Percentiles rank a stretch among this genome's conserved stretches.
phyloP scores from a whole-genome alignment of 2,329 filamentous ascomycete genomes.

The Venturiaceae sp. region DNA sequence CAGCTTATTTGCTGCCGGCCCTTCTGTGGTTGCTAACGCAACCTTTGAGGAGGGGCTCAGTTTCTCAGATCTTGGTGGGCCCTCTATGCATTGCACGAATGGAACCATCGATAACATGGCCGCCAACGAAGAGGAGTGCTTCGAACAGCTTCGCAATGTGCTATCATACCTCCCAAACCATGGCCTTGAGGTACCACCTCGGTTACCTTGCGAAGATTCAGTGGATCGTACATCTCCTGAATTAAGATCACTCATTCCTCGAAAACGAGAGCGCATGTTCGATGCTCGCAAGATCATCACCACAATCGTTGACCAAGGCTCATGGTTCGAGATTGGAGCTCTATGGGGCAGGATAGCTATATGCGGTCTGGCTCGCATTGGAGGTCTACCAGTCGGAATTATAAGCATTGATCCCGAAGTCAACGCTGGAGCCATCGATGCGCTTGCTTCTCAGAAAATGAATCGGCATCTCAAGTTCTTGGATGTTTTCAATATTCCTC shows the following conservation, averaged over 20 bases:
- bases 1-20: slow-evolving; percentile 53
- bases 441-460: slow-evolving; percentile 51
- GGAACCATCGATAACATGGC: slow-evolving; percentile 58
- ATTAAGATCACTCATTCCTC: slow-evolving; percentile 47
- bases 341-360: slow-evolving; percentile 55
- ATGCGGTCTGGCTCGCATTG: slow-evolving; percentile 48
- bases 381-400: slow-evolving; percentile 48
- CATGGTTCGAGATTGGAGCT: slow-evolving; percentile 55
- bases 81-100: slow-evolving; percentile 52
- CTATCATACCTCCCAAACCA: slow-evolving; percentile 49
- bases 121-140: slow-evolving; percentile 49
- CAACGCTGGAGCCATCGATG: slow-evolving; percentile 51
- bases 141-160: slow-evolving; percentile 49
- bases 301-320: slow-evolving; percentile 44
- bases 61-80: slow-evolving; percentile 50
- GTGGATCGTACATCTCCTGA: slow-evolving; percentile 37
- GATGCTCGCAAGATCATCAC: slow-evolving; percentile 47
- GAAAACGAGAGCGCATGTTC: slow-evolving; percentile 50
- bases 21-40: slow-evolving; percentile 51
- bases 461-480: slow-evolving; percentile 51
- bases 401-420: slow-evolving; percentile 52
- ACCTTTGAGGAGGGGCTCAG: slow-evolving; percentile 55
- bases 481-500: slow-evolving; percentile 55
- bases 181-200: slow-evolving; percentile 45
- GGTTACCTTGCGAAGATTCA: slow-evolving; percentile 36